A percentile compares a stretch with the other conserved stretches of the same genome.
phyloP scores from a whole-genome alignment of 495 filamentous ascomycete genomes.

The Aspergillus haitiensis region DNA sequence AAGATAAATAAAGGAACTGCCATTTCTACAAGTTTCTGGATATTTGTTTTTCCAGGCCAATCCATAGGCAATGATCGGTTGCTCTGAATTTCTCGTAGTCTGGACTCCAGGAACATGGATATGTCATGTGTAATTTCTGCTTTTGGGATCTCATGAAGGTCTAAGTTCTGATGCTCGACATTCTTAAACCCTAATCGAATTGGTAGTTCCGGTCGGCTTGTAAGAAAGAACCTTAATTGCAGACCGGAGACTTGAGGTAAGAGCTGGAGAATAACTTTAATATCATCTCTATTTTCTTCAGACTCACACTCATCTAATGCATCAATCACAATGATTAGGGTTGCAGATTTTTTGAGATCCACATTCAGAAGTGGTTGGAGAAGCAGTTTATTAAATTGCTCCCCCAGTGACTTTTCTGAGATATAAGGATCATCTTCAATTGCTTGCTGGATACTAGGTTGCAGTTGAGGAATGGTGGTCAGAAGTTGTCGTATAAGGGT shows the following conservation, averaged over 20 bases:
- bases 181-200: slow-evolving; percentile 36
- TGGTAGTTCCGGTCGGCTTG: slow-evolving; percentile 48
- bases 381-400: slow-evolving; percentile 52
- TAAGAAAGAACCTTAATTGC: slow-evolving; percentile 32
- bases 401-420: slow-evolving; percentile 31
- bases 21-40: slow-evolving; percentile 20
- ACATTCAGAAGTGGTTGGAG: slow-evolving; percentile 34
- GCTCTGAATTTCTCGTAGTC: slow-evolving; percentile 22
- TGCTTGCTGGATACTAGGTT: slow-evolving; percentile 33
- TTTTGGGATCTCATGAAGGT: neutral
- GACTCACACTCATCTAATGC: slow-evolving; percentile 54
- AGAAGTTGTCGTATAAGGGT: slow-evolving; percentile 46
- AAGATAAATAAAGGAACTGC: slow-evolving; percentile 35
- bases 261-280: slow-evolving; percentile 40
- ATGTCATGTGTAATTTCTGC: slow-evolving; percentile 33
- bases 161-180: slow-evolving; percentile 22
- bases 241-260: slow-evolving; percentile 24
- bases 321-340: slow-evolving; percentile 45
- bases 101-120: slow-evolving; percentile 22
- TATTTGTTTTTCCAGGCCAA: slow-evolving; percentile 44
- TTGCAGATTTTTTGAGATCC: slow-evolving; percentile 2
- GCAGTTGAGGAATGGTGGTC: slow-evolving; percentile 27
- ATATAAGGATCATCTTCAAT: slow-evolving; percentile 38
- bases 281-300: slow-evolving; percentile 34
- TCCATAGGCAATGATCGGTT: slow-evolving; percentile 16